Base-by-base conservation (phyloP, 768 basidiomycete genomes). In the Candolleomyces aberdarensis region DNA sequence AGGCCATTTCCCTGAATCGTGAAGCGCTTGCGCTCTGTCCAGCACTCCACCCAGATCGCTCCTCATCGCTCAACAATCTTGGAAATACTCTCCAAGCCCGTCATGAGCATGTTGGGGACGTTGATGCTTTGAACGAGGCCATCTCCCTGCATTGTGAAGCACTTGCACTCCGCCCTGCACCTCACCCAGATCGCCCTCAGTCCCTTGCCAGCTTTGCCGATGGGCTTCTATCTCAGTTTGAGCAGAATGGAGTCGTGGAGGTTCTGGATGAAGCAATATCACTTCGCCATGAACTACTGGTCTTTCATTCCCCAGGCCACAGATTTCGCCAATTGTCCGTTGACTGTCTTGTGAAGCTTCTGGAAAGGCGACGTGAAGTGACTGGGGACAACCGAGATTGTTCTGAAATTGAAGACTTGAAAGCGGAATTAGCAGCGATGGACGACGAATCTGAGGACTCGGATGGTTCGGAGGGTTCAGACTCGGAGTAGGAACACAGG, bases 1-100 rank as follows among this genome's bases (percentile, higher is more conserved):
- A 65, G 20, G 59, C 52, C 29, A 65, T 66, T 29, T 43, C 40
- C 20, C 46, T 44, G 26, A 26, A 46, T 10, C 63, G 53, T 11
- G 50, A 55, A 40, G 65, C 65, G 9, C 62, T 65, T 36, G 54
- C 32, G 0, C 52, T 66, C 6, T 39, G 11, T 36, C 63, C 65
- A 36, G 22, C 17, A 8, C 14, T 31, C 4, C 64, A 66, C 36
- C 58, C 64, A 17, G 31, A 57, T 11, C 65, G 58, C 26, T 44
- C 32, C 8, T 20, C 29, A 8, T 48, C 57, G 17, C 57, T 58
- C 17, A 49, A 22, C 57, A 58, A 58, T 22, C 62, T 67, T n/a
- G 68, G 62, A 20, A 52, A 31, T 46, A 22, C 41, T n/a, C 62
- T 69, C 10, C 10, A 22, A 3, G 13, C 29, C 48, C 64, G 62